These are phyloP conservation scores for Metschnikowia aberdeeniae DNA, from an alignment of 805 yeast genomes.

Conservation along the genomic window DNA sequence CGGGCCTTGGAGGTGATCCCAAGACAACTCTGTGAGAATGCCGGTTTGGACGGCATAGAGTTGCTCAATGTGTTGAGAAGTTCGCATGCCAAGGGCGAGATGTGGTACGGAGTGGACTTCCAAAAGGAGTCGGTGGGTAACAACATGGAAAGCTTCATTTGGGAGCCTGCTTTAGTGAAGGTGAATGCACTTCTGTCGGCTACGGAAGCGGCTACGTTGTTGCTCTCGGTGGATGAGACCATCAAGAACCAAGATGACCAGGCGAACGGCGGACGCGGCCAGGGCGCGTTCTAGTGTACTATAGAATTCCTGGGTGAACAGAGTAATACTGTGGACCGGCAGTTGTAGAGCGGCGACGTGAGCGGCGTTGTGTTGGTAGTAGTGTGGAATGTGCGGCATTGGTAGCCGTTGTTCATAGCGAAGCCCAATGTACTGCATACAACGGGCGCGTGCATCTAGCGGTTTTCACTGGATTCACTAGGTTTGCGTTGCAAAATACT, in stretches of 20 bases:
- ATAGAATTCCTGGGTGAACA: not conserved
- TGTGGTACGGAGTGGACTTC: constrained; percentile 91
- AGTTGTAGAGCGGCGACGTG: no score
- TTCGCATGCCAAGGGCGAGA: constrained; percentile 90
- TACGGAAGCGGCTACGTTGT: constrained; percentile 91
- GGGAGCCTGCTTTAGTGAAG: constrained; percentile 98
- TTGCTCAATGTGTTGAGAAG: constrained; percentile 84
- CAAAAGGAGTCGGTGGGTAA: constrained; percentile 76
- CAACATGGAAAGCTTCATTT: constrained; percentile 80
- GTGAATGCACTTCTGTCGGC: constrained; percentile 93
- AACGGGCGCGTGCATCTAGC: no score
- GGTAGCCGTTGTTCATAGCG: no score
- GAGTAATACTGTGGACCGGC: no score
- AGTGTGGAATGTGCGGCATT: no score
- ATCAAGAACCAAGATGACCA: constrained; percentile 67
- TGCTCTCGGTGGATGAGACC: constrained; percentile 95
- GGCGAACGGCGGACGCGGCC: constrained; percentile 56
- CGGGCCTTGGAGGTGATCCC: constrained; percentile 94
- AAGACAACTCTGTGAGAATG: constrained; percentile 95
- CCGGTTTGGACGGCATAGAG: constrained; percentile 98
- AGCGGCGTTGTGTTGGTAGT: no score
- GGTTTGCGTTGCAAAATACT: no score
- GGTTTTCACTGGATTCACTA: no score
- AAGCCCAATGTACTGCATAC: no score
- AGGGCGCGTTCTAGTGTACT: constrained; percentile 46